Evolutionary conservation across 345 rosid species (phyloP).

Genomic region (Pelargonium nanum): DNA sequence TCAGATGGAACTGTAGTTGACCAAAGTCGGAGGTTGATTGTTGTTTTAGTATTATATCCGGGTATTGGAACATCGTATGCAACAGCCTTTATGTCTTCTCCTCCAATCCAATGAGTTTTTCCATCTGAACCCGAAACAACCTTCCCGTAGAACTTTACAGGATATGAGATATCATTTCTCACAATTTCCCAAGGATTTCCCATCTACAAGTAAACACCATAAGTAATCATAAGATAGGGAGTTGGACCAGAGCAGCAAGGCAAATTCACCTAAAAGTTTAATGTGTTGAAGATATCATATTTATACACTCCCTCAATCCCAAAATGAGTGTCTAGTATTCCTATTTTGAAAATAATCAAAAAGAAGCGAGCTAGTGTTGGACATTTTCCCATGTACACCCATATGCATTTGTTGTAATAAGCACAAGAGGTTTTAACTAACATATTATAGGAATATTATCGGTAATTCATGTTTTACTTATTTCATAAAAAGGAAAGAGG

Average conservation of each 20-base stretch:
- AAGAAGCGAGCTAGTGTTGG: too few species aligned
- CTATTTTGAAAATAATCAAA: too few species aligned
- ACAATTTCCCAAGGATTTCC: slow-evolving; percentile 52
- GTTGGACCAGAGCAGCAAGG: neutral
- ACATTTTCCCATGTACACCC: too few species aligned
- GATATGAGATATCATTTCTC: slow-evolving; percentile 34
- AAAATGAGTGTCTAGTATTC: too few species aligned
- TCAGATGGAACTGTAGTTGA: slow-evolving; percentile 35
- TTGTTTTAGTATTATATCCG: slow-evolving; percentile 39
- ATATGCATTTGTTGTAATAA: too few species aligned
- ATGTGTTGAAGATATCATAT: neutral
- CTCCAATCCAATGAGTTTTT: slow-evolving; percentile 36
- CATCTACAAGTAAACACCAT: slow-evolving; percentile 17
- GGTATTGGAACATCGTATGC: slow-evolving; percentile 45
- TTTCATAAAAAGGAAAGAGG: too few species aligned
- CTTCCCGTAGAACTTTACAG: slow-evolving; percentile 35
- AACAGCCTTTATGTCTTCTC: slow-evolving; percentile 30
- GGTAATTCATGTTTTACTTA: too few species aligned
- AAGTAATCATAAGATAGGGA: neutral
- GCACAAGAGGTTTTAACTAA: too few species aligned
- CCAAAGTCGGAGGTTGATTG: slow-evolving; percentile 40
- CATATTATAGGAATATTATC: too few species aligned
- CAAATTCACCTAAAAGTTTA: neutral
- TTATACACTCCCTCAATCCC: too few species aligned
- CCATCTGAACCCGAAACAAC: slow-evolving; percentile 30